These are phyloP conservation scores for Claviceps lovelessii DNA, from an alignment of 2,329 filamentous ascomycete genomes.

Conservation along the genomic window DNA sequence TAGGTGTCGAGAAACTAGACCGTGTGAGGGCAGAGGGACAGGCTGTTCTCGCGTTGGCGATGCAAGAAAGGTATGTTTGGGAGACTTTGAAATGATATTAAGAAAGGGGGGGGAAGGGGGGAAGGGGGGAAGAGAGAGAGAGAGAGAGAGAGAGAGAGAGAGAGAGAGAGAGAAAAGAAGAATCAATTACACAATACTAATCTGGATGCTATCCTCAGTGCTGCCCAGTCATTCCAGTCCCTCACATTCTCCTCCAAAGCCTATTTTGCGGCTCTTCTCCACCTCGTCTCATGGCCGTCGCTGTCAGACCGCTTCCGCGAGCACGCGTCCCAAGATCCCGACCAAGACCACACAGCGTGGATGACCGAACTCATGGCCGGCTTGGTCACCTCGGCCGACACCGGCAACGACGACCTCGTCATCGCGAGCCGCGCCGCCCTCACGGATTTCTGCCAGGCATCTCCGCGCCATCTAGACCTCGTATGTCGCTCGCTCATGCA, in stretches of 20 bases:
- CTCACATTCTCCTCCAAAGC: slow-evolving; percentile 41
- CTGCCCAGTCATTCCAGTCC: slow-evolving; percentile 19
- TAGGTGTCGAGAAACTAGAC: slow-evolving; percentile 82
- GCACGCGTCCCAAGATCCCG: slow-evolving; percentile 17
- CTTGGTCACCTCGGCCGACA: slow-evolving; percentile 58
- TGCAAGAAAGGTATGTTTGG: slow-evolving; percentile 30
- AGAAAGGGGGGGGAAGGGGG: neutral
- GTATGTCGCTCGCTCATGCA: slow-evolving; percentile 37
- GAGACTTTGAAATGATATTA: too few relatives aligned
- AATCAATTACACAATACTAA: neutral
- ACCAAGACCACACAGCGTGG: slow-evolving; percentile 20
- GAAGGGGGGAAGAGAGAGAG: neutral
- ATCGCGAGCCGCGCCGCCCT: slow-evolving; percentile 54
- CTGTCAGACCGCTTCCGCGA: slow-evolving; percentile 24
- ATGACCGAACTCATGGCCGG: slow-evolving; percentile 47
- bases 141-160: neutral
- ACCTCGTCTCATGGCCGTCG: slow-evolving; percentile 24
- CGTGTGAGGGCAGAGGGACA: slow-evolving; percentile 61
- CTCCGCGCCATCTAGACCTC: slow-evolving; percentile 24
- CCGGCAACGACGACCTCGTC: slow-evolving; percentile 63
- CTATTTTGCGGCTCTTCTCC: slow-evolving; percentile 44
- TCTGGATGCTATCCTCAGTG: slow-evolving; percentile 17
- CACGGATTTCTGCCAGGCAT: slow-evolving; percentile 34
- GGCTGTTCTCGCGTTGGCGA: slow-evolving; percentile 30
- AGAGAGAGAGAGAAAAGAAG: neutral